Percentiles rank a stretch among this genome's conserved stretches.
Evolutionary conservation across 2,329 filamentous ascomycete genomes (phyloP).

Genomic region (Aspergillus jensenii): DNA sequence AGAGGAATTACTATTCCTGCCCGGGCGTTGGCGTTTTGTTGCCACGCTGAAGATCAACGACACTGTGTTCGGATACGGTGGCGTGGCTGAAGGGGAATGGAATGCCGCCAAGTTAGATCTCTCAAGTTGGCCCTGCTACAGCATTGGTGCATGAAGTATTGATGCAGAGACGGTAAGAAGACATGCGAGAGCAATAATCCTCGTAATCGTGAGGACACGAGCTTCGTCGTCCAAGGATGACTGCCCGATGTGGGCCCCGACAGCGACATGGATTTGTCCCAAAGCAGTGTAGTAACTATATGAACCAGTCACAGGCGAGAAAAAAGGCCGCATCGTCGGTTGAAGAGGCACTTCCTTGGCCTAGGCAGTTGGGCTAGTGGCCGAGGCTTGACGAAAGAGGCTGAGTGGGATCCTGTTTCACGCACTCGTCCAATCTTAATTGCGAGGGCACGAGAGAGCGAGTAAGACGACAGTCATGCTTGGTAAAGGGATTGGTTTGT

Average conservation of each 20-base stretch:
- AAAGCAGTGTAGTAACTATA: too few relatives aligned
- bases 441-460: too few relatives aligned
- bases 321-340: too few relatives aligned
- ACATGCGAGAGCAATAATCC: too few relatives aligned
- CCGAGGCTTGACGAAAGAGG: background rate
- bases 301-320: too few relatives aligned
- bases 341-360: too few relatives aligned
- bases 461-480: background rate
- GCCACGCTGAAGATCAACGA: background rate
- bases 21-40: background rate
- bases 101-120: background rate
- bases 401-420: background rate
- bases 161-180: too few relatives aligned
- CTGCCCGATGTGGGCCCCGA: background rate
- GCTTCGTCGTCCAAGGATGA: background rate
- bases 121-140: too few relatives aligned
- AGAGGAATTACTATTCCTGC: background rate
- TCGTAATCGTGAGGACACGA: background rate
- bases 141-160: too few relatives aligned
- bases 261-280: too few relatives aligned
- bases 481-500: background rate
- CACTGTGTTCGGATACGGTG: background rate
- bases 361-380: background rate
- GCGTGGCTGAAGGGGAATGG: background rate
- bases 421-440: background rate